A percentile compares a stretch with the other conserved stretches of the same genome.
Conservation (phyloP, 2,329 filamentous ascomycete species). For the Nigrograna mackinnonii region DNA sequence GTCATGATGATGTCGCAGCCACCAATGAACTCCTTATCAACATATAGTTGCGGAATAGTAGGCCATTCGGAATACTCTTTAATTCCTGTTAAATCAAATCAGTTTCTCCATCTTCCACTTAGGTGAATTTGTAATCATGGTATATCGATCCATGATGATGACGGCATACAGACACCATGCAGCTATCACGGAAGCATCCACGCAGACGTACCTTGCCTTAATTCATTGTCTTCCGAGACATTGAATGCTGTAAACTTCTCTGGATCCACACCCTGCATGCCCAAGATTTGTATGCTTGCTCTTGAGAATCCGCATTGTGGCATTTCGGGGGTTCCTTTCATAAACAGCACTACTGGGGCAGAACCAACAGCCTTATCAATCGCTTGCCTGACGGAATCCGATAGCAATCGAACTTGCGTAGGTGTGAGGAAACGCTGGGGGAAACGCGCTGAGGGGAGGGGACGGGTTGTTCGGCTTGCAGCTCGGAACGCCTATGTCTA, state of each 20-base stretch:
- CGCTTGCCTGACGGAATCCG: conserved; percentile 75
- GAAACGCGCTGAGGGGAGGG: conserved; percentile 40
- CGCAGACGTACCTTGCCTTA: conserved; percentile 83
- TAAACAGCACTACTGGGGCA: conserved; percentile 94
- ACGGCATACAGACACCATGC: too few species aligned
- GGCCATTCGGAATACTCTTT: conserved; percentile 99
- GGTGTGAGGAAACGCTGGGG: conserved; percentile 49
- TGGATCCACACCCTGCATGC: conserved; percentile 92
- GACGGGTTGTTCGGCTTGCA: conserved; percentile 33
- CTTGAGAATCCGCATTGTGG: conserved; percentile 97
- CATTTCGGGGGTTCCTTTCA: conserved; percentile 97
- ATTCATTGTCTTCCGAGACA: conserved; percentile 86
- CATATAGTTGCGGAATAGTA: conserved; percentile 94
- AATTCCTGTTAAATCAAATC: conserved; percentile 71
- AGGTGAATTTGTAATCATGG: too few species aligned
- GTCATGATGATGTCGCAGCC: conserved; percentile 97
- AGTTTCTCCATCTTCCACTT: too few species aligned
- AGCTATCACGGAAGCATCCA: too few species aligned
- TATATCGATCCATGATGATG: too few species aligned
- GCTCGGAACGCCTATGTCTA: conserved; percentile 38
- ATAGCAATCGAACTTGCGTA: conserved; percentile 69
- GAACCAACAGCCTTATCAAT: conserved; percentile 90
- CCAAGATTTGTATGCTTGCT: conserved; percentile 91
- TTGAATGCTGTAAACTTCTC: conserved; percentile 98
- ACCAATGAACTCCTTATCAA: conserved; percentile 93